Base-by-base conservation (phyloP, 2,329 filamentous ascomycete species). In the Gliomastix tumulicola region DNA sequence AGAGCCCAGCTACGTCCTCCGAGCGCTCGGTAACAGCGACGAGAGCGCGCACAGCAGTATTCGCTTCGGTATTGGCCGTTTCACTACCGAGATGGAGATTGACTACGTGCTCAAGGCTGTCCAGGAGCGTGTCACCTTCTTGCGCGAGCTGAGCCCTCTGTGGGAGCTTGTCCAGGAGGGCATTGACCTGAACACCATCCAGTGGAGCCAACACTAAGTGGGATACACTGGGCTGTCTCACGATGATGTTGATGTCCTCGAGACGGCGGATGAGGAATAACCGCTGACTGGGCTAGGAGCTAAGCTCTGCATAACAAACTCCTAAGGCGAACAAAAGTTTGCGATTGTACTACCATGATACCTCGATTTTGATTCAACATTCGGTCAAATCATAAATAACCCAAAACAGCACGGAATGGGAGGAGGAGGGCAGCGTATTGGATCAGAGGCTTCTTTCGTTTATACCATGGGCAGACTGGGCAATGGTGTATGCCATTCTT, bases 151-250 rank as follows among this genome's bases (percentile, higher is more conserved):
- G 47, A 96, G 89, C 57, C 92, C 92, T 27, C 67, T 98, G 39
- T 98, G 92, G 92, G 92, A 98, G 65, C 66, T 98, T 46, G 92
- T 98, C 11, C 92, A 98, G 65, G 92, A 98, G 60, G 92, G 92
- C 13, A 78, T 98, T 45, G 92, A 95, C 56, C 67, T 98, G 48
- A 86, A 94, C 63, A 95, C 88, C 30, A 98, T 98, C 53, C 83
- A 98, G 65, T 98, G 92, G 92, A 94, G 85, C 57, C 89, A 96
- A 68, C 92, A 98, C 63, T 97, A 69, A 75, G 41, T n/a, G n/a
- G n/a, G n/a, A n/a, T n/a, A n/a, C n/a, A n/a, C n/a, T n/a, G n/a
- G n/a, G n/a, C n/a, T n/a, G n/a, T 25, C 30, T 34, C 34, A 36
- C 23, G 31, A 23, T 7, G 5, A 30, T 34, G 21, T 27, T 41